Conservation (phyloP, 2,329 filamentous ascomycete genomes). For the Aspergillus sclerotialis region DNA sequence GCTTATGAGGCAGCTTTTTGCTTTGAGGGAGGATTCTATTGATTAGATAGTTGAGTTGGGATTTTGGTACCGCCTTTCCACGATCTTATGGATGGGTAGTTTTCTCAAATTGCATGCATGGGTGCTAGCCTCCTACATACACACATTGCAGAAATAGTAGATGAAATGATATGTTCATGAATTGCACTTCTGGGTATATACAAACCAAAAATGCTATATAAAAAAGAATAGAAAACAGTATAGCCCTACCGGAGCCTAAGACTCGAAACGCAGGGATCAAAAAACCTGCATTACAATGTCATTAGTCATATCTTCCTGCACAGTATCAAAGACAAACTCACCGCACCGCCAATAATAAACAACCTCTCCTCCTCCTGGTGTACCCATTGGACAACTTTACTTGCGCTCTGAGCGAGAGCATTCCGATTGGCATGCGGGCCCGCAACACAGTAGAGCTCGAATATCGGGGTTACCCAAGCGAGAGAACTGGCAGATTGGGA, state of each 20-base stretch:
- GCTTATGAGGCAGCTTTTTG: constrained; percentile 69
- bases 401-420: constrained; percentile 75
- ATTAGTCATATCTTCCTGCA: constrained; percentile 1
- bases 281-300: constrained; percentile 14
- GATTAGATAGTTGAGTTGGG: constrained; percentile 40
- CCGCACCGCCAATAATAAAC: constrained; percentile 96
- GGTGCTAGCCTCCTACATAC: too few relatives aligned
- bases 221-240: constrained; percentile 1
- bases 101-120: too few relatives aligned
- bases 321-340: constrained; percentile 34
- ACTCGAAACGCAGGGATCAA: constrained; percentile 4
- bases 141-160: too few relatives aligned
- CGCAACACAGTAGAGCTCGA: constrained; percentile 94
- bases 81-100: too few relatives aligned
- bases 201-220: neutral
- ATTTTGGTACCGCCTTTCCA: too few relatives aligned
- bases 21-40: constrained; percentile 62
- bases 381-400: constrained; percentile 86
- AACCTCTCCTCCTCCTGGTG: constrained; percentile 85
- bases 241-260: neutral
- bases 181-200: constrained; percentile 1
- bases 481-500: constrained; percentile 70
- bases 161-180: neutral
- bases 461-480: constrained; percentile 83
- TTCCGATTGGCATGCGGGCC: constrained; percentile 58